Evolutionary conservation across 2,329 filamentous ascomycete species (phyloP), one percentile per base, ranked within the genome.

Genomic region (Claviceps humidiphila): DNA sequence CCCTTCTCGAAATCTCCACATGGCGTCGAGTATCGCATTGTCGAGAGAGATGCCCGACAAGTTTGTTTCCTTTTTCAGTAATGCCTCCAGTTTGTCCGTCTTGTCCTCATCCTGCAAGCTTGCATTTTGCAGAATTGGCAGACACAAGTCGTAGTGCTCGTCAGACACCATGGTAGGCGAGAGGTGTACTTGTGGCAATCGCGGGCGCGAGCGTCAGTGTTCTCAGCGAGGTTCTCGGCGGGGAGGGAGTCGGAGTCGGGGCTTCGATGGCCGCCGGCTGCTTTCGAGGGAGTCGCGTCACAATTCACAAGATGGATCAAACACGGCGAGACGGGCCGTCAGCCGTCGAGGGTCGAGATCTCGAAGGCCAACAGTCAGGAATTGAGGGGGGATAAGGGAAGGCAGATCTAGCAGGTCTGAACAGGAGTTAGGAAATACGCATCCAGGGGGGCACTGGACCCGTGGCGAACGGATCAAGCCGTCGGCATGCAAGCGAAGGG

Each of bases 41-140:
- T 97, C 93, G 51, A 97, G 78, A 22, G 84, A 78, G 58, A 82
- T 74, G 54, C 89, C 91, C 17, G 78, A 79, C 59, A 97, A 74
- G 34, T 75, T 78, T 7, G 89, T 89, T 70, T 90, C 82, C 60
- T 82, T 84, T 68, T 82, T 84, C 61, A 97, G 75, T 51, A 96
- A 76, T 58, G 89, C 86, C 71, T 96, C 90, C 51, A 96, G 76
- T 70, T 81, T 87, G 69, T 97, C 91, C 48, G 87, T 91, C 75
- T 93, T 95, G 64, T 96, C 91, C 70, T 98, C 93, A 57, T 97
- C 93, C 61, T 95, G 88, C 56, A 95, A 76, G 52, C 77, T 75
- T 54, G 81, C 72, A 70, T 96, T 85, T 72, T 93, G 84, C 58
- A 98, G 79, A 64, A 96, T 80, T 50, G 89, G 87, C 66, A 94